Evolutionary conservation across 805 yeast genomes (phyloP), one percentile per base, ranked within the genome.

Genomic region (Barnettozyma siamensis): DNA sequence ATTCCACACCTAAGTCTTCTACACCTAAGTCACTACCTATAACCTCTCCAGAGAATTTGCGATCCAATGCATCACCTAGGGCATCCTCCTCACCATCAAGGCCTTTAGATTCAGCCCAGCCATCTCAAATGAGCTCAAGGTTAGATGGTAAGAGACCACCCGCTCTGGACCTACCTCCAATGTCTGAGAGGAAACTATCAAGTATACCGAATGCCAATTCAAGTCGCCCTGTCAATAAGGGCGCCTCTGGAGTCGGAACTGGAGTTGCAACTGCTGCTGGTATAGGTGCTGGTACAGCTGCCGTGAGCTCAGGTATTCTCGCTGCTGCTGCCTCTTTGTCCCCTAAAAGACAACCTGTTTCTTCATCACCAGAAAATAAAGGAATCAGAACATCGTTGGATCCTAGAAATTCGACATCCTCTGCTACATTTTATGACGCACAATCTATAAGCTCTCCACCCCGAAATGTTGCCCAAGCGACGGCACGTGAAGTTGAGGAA

Each of bases 351-450:
- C 16, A 31, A 16, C 18, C 31, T 8, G 28, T 31, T 20, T 17
- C 19, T 16, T 32, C 37, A 24, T 28, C 29, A 12, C n/a, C 31
- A 28, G 35, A 37, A 30, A 30, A 15, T 15, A 23, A 8, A 30
- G 31, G 20, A 29, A 24, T 7, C n/a, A 11, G 35, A 24, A 30
- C 13, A 28, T 35, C 40, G 7, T 15, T 34, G 10, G 47, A 44
- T 29, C 45, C 45, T 23, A 38, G 42, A 35, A 30, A 21, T 10
- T 35, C 45, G 18, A 9, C 16, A 9, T 18, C 35, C 8, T 37
- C 38, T 23, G 37, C 23, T 5, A 15, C 29, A 17, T 21, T 33
- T 15, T 19, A 20, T 10, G 38, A 27, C 9, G 32, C 29, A 23
- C 24, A n/a, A n/a, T 15, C 31, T 27, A 8, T 21, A 15, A 31